These are phyloP conservation scores for Lipomyces yamadae DNA, from an alignment of 805 yeast genomes.

Conservation along the genomic window DNA sequence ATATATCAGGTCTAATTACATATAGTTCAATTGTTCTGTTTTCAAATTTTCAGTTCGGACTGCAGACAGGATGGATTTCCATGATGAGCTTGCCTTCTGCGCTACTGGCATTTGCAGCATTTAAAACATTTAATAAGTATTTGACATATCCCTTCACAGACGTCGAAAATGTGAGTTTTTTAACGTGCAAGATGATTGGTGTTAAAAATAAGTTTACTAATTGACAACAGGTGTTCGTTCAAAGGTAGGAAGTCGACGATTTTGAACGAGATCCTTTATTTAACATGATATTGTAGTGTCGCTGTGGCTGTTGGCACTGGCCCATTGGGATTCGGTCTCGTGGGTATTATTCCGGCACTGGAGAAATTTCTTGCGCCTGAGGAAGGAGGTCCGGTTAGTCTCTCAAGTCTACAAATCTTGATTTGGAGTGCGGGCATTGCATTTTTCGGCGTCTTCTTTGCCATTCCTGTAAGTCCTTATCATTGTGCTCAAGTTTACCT, in stretches of 20 bases:
- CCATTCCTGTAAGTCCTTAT: slow-evolving; percentile 60
- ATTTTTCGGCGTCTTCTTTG: slow-evolving; percentile 94
- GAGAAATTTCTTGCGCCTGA: slow-evolving; percentile 81
- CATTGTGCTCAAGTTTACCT: neutral
- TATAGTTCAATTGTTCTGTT: slow-evolving; percentile 68
- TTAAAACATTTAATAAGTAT: slow-evolving; percentile 57
- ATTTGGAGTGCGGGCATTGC: slow-evolving; percentile 88
- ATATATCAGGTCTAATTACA: neutral
- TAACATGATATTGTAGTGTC: slow-evolving; percentile 54
- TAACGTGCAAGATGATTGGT: neutral
- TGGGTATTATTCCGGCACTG: slow-evolving; percentile 94
- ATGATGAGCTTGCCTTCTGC: slow-evolving; percentile 99
- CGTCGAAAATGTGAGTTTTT: slow-evolving; percentile 79
- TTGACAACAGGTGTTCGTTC: slow-evolving; percentile 36
- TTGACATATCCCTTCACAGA: slow-evolving; percentile 62
- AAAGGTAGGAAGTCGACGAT: slow-evolving; percentile 23
- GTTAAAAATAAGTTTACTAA: neutral
- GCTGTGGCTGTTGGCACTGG: slow-evolving; percentile 98
- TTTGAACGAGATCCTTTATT: neutral
- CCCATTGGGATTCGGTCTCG: slow-evolving; percentile 91
- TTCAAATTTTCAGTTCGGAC: slow-evolving; percentile 93
- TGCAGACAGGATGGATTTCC: slow-evolving; percentile 98
- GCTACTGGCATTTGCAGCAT: slow-evolving; percentile 79
- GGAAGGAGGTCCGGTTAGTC: slow-evolving; percentile 62
- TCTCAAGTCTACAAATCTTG: slow-evolving; percentile 59